Conservation (phyloP, 495 filamentous ascomycete species). For the Hypoxylon crocopeplum region DNA sequence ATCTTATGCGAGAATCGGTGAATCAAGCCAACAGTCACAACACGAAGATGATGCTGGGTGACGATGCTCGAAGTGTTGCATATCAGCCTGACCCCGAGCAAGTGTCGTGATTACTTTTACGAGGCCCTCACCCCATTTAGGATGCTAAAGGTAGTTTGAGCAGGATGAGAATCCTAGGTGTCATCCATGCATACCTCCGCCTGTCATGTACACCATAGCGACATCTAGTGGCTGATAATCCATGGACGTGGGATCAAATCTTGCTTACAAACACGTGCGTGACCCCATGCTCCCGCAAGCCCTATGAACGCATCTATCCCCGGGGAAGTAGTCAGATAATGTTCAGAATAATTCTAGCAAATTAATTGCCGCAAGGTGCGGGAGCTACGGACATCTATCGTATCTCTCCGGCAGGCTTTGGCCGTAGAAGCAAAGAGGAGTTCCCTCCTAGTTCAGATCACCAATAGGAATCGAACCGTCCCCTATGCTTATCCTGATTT, state of each 20-base stretch:
- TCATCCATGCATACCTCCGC: not conserved
- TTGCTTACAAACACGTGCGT: slow-evolving; percentile 29
- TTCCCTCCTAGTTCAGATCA: too few species aligned
- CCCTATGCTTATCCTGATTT: not conserved
- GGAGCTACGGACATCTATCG: not conserved
- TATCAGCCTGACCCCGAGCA: too few species aligned
- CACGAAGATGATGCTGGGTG: too few species aligned
- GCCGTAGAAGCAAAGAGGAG: too few species aligned
- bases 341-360: too few species aligned
- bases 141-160: too few species aligned
- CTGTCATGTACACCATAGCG: slow-evolving; percentile 7
- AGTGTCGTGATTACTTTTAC: too few species aligned
- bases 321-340: not conserved
- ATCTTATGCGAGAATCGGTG: not conserved
- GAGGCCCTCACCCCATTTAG: too few species aligned
- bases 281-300: slow-evolving; percentile 9
- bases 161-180: too few species aligned
- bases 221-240: slow-evolving; percentile 4
- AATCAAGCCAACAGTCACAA: not conserved
- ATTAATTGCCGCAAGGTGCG: slow-evolving; percentile 29
- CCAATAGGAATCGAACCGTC: slow-evolving; percentile 20
- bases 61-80: too few species aligned
- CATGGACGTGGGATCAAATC: slow-evolving; percentile 21
- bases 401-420: too few species aligned
- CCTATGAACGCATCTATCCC: slow-evolving; percentile 14